Evolutionary conservation across 768 basidiomycete genomes (phyloP).

Genomic region (Nidularia sp.): DNA sequence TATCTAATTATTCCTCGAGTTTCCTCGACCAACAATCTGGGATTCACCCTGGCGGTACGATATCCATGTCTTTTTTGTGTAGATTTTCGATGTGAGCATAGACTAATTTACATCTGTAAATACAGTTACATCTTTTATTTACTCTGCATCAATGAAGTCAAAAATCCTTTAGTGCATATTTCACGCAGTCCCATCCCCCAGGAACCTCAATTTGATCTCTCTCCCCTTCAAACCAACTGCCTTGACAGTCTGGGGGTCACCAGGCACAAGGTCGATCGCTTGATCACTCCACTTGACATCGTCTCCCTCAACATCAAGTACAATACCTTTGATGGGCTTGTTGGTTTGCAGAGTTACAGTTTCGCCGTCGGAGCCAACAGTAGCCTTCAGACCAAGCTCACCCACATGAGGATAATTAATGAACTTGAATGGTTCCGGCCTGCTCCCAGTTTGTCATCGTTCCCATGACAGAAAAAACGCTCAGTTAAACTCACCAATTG

Average conservation of each 20-base stretch:
- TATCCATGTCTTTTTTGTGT: too few species aligned
- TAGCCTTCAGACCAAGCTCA: conserved; percentile 56
- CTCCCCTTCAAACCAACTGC: conserved; percentile 68
- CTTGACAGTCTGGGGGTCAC: conserved; percentile 68
- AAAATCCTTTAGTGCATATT: too few species aligned
- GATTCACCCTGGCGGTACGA: too few species aligned
- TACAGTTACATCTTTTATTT: too few species aligned
- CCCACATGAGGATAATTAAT: conserved; percentile 69
- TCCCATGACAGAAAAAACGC: not conserved
- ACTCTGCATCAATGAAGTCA: too few species aligned
- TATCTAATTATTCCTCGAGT: too few species aligned
- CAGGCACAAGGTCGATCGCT: conserved; percentile 85
- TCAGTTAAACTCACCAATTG: conserved; percentile 56
- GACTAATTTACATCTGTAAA: too few species aligned
- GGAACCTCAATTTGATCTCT: conserved; percentile 57
- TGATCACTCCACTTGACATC: conserved; percentile 85
- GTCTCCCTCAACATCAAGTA: conserved; percentile 73
- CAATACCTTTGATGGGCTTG: conserved; percentile 83
- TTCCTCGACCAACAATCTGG: too few species aligned
- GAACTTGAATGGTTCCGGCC: conserved; percentile 98
- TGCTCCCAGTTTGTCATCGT: conserved; percentile 19
- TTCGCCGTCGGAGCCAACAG: conserved; percentile 49
- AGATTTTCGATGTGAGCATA: too few species aligned
- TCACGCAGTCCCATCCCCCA: conserved; percentile 74
- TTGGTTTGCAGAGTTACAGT: conserved; percentile 50